Conservation (phyloP, 2,329 filamentous ascomycete species). For the Onygena corvina region DNA sequence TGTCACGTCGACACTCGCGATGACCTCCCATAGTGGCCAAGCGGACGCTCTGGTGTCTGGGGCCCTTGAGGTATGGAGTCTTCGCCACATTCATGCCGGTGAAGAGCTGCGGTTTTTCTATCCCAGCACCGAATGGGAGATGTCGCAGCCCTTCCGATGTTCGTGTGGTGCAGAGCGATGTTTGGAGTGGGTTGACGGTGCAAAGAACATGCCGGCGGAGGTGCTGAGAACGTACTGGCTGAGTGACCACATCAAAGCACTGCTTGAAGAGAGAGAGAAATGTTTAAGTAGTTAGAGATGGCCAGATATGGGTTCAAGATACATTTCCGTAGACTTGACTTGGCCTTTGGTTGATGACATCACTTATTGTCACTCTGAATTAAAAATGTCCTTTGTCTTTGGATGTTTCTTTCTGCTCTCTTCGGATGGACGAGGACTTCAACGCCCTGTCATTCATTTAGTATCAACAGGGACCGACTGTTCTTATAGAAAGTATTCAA, state of each 20-base stretch:
- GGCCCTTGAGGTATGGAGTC: slow-evolving; percentile 16
- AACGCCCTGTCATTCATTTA: too few species aligned
- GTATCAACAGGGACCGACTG: too few species aligned
- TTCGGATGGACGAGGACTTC: too few species aligned
- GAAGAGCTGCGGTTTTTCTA: slow-evolving; percentile 53
- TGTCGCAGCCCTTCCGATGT: slow-evolving; percentile 61
- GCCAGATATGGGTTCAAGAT: too few species aligned
- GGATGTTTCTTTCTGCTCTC: too few species aligned
- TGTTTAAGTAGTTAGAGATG: too few species aligned
- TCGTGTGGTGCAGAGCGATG: slow-evolving; percentile 47
- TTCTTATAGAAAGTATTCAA: too few species aligned
- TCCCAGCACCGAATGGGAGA: slow-evolving; percentile 61
- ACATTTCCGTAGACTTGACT: too few species aligned
- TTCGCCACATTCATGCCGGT: slow-evolving; percentile 19
- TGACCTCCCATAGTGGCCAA: slow-evolving; percentile 44
- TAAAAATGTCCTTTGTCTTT: too few species aligned
- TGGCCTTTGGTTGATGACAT: too few species aligned
- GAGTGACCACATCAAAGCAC: slow-evolving; percentile 44
- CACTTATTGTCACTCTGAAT: too few species aligned
- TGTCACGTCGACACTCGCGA: slow-evolving; percentile 38
- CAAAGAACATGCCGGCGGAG: slow-evolving; percentile 44
- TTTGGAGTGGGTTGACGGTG: slow-evolving; percentile 51
- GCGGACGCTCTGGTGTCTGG: slow-evolving; percentile 17
- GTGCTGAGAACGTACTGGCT: slow-evolving; percentile 50
- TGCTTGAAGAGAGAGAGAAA: slow-evolving; percentile 13